Evolutionary conservation across 139 green algal species (phyloP), one percentile per base, ranked within the genome.

Genomic region (Limnomonas spitsbergensis): DNA sequence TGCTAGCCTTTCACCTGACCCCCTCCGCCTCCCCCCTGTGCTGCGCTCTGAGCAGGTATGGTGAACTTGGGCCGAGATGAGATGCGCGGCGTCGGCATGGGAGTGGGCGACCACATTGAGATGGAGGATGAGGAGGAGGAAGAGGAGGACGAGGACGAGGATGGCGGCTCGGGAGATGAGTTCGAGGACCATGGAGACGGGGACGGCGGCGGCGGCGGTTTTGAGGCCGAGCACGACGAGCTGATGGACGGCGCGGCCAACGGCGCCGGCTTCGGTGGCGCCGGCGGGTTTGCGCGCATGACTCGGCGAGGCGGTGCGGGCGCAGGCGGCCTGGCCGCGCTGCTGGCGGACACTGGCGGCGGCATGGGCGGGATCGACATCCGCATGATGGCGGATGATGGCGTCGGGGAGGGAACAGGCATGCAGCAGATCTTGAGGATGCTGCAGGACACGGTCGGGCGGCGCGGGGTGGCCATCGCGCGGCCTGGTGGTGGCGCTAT

Each of bases 141-240:
- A 24, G 31, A 54, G 34, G 81, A 69, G 14, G 69, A 56, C 54
- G 69, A 76, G 38, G 69, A 56, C 2, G 69, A 61, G 4, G 35
- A 56, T 9, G 39, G 4, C 36, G 69, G 14, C 24, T 7, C 9
- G 7, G 53, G 31, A 2, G 76, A 69, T 3, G 76, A 75, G 31
- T 39, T 47, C 35, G 69, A 35, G 66, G 66, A 73, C 3, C 20
- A 39, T 73, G 66, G 35, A 32, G 66, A 73, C 40, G 37, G 35
- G 40, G 29, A 78, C 20, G 76, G 38, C 3, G 76, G 68, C 6
- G 66, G 72, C 14, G 75, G 73, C 4, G 75, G 32, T 61, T 61
- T 61, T 61, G 47, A 14, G 47, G 47, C 20, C 47, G 47, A 61
- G 14, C 14, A 61, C 47, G 47, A 61, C 47, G 14, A 61, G 47